Percentiles rank a stretch among this genome's conserved stretches.
Conservation (phyloP, 352 stramenopile species). For the Aphanomyces euteiches region DNA sequence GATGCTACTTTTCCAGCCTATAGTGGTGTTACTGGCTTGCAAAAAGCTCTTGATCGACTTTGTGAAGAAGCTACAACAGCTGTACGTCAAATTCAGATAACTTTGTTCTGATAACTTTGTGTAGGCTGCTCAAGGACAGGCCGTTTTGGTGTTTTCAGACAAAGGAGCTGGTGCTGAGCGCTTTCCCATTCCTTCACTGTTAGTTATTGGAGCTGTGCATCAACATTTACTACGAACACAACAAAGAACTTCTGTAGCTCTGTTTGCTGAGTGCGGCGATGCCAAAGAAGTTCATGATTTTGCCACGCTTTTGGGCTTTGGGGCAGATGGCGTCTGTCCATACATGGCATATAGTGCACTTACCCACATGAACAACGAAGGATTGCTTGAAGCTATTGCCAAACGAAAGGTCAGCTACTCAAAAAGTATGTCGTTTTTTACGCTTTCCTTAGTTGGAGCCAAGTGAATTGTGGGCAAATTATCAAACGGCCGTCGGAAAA, state of each 20-base stretch:
- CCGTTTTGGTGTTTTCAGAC: constrained; percentile 91
- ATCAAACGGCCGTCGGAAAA: constrained; percentile 61
- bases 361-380: constrained; percentile 94
- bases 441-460: constrained; percentile 37
- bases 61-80: constrained; percentile 91
- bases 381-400: constrained; percentile 64
- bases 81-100: constrained; percentile 41
- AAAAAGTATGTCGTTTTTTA: not conserved
- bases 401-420: constrained; percentile 36
- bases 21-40: constrained; percentile 55
- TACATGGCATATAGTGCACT: constrained; percentile 95
- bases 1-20: constrained; percentile 65
- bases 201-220: constrained; percentile 93
- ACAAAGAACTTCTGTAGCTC: constrained; percentile 80
- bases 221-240: constrained; percentile 94
- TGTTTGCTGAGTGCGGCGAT: constrained; percentile 94
- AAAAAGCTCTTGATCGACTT: constrained; percentile 88
- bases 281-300: constrained; percentile 96
- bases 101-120: constrained; percentile 7
- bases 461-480: constrained; percentile 62
- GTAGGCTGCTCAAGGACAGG: constrained; percentile 42
- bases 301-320: constrained; percentile 91
- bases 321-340: constrained; percentile 92
- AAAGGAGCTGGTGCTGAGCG: constrained; percentile 79
- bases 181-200: constrained; percentile 91